A percentile compares a stretch with the other conserved stretches of the same genome.
Evolutionary conservation across 2,329 filamentous ascomycete genomes (phyloP).

Genomic region (Ascochyta clinopodiicola): DNA sequence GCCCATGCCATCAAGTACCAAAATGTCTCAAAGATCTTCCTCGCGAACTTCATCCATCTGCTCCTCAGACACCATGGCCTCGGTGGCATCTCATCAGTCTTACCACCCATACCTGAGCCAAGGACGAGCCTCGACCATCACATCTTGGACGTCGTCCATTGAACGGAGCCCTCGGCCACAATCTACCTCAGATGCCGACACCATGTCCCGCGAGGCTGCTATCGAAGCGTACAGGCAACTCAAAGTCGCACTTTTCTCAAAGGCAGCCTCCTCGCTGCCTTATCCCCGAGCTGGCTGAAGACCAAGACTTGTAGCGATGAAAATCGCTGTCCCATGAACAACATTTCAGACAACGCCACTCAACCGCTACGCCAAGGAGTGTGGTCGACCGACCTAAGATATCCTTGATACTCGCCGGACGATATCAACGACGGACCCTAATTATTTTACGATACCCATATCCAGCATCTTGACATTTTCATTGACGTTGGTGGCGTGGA

Average conservation of each 20-base stretch:
- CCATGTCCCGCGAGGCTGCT: slow-evolving; percentile 33
- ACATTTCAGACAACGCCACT: neutral
- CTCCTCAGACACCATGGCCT: slow-evolving; percentile 26
- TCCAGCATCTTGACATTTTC: neutral
- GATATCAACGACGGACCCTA: neutral
- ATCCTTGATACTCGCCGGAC: slow-evolving; percentile 3
- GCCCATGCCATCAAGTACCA: neutral
- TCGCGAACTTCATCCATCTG: slow-evolving; percentile 30
- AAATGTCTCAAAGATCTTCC: slow-evolving; percentile 13
- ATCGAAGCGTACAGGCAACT: slow-evolving; percentile 46
- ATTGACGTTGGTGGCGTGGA: slow-evolving; percentile 4
- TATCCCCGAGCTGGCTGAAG: slow-evolving; percentile 2
- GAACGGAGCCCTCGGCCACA: slow-evolving; percentile 22
- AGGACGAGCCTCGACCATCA: slow-evolving; percentile 38
- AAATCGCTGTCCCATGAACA: neutral
- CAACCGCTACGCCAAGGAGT: neutral
- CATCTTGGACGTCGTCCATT: slow-evolving; percentile 43
- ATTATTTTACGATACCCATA: slow-evolving; percentile 4
- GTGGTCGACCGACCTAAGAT: neutral
- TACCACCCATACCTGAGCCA: slow-evolving; percentile 39
- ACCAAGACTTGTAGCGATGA: neutral
- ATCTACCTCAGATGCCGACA: slow-evolving; percentile 21
- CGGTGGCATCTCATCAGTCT: slow-evolving; percentile 21
- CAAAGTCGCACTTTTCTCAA: slow-evolving; percentile 41
- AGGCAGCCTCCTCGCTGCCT: slow-evolving; percentile 36